These are phyloP conservation scores for Pythium volutum DNA, from an alignment of 352 stramenopile genomes.

Conservation along the genomic window DNA sequence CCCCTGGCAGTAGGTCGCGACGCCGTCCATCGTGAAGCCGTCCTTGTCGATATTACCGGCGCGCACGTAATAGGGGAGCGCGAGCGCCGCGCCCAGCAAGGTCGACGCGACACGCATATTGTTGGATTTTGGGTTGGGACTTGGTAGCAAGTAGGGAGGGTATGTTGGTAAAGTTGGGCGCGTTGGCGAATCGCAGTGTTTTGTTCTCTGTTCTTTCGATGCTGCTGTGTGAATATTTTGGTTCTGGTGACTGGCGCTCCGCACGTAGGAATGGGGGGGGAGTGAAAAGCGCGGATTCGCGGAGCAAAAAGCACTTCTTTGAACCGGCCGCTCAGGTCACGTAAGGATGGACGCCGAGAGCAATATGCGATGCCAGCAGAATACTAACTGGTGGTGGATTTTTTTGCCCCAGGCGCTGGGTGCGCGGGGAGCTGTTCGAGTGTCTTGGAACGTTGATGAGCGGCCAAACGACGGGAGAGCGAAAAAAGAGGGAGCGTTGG, in stretches of 20 bases:
- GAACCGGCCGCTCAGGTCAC: constrained; percentile 1
- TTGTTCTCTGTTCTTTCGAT: not conserved
- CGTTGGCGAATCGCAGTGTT: not conserved
- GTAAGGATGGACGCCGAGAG: not conserved
- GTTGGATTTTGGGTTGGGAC: not conserved
- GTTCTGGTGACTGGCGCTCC: not conserved
- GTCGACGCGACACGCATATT: constrained; percentile 13
- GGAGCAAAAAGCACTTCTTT: not conserved
- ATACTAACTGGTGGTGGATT: not conserved
- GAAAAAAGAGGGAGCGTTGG: not conserved
- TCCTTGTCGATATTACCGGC: constrained; percentile 52
- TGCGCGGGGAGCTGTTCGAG: not conserved
- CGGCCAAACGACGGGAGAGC: not conserved
- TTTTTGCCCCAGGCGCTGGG: not conserved
- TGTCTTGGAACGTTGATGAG: not conserved
- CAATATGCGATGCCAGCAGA: not conserved
- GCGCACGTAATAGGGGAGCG: not conserved
- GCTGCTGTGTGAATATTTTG: not conserved
- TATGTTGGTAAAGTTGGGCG: not conserved
- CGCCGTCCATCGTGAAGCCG: constrained; percentile 57
- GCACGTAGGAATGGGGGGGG: not conserved
- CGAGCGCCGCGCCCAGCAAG: constrained; percentile 1
- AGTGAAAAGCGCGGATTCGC: not conserved
- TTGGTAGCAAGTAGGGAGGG: not conserved
- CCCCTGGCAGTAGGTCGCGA: constrained; percentile 75